Evolutionary conservation across 441 rosid genomes (phyloP).

Genomic region (Erysimum cheiri): DNA sequence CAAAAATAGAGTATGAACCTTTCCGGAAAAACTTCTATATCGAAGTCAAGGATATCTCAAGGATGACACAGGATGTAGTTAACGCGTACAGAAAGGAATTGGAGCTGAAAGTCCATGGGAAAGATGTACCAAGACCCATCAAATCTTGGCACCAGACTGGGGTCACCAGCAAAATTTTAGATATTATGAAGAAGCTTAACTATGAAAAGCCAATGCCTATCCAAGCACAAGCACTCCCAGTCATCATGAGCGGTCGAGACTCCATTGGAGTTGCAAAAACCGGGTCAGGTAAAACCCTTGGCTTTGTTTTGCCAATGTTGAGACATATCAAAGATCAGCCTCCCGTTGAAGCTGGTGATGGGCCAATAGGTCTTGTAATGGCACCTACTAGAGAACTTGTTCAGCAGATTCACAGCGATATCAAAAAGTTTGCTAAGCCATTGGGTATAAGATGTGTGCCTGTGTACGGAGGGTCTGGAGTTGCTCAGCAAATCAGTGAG

Average conservation of each 20-base stretch:
- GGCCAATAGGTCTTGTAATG: constrained; percentile 91
- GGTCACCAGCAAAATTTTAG: constrained; percentile 74
- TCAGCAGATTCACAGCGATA: constrained; percentile 92
- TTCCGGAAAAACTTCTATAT: constrained; percentile 78
- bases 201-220: constrained; percentile 93
- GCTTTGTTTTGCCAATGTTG: constrained; percentile 96
- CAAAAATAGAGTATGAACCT: constrained; percentile 56
- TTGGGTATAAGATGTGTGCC: constrained; percentile 85
- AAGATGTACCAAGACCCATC: constrained; percentile 73
- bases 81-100: constrained; percentile 43
- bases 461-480: constrained; percentile 96
- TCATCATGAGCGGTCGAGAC: constrained; percentile 95
- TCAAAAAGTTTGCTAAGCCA: constrained; percentile 74
- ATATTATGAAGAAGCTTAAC: constrained; percentile 77
- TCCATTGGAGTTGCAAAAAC: constrained; percentile 97
- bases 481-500: constrained; percentile 94
- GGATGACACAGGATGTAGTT: constrained; percentile 80
- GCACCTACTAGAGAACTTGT: constrained; percentile 99
- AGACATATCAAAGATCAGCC: constrained; percentile 97
- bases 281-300: constrained; percentile 93
- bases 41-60: constrained; percentile 81
- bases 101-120: constrained; percentile 73
- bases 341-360: constrained; percentile 87
- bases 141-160: constrained; percentile 97
- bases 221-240: constrained; percentile 91